Evolutionary conservation across 129 eudicot genomes (phyloP).

Genomic region (Deinandra increscens): DNA sequence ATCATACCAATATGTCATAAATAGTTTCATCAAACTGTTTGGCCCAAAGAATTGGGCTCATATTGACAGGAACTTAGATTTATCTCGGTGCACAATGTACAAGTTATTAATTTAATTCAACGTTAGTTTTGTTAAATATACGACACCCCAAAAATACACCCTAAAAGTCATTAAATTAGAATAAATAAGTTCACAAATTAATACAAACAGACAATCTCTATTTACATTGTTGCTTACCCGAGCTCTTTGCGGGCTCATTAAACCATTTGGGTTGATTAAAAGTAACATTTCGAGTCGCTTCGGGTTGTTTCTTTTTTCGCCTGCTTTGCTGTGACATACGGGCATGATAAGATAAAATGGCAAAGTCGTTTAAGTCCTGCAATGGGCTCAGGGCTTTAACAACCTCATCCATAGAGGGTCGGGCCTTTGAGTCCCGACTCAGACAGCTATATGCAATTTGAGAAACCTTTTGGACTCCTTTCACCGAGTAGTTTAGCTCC

Average conservation of each 20-base stretch:
- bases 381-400: constrained; percentile 71
- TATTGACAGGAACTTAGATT: not conserved
- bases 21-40: not conserved
- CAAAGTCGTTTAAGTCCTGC: constrained; percentile 73
- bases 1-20: not conserved
- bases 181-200: constrained; percentile 14
- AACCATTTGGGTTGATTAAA: constrained; percentile 49
- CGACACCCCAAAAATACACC: constrained; percentile 39
- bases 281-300: constrained; percentile 41
- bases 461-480: constrained; percentile 87
- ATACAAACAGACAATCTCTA: constrained; percentile 15
- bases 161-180: constrained; percentile 12
- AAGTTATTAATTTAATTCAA: constrained; percentile 22
- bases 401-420: constrained; percentile 88
- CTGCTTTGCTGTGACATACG: constrained; percentile 70
- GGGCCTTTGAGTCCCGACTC: constrained; percentile 80
- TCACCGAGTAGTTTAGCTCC: constrained; percentile 81
- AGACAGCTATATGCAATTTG: constrained; percentile 78
- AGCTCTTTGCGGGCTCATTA: constrained; percentile 43
- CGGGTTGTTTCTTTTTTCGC: constrained; percentile 69
- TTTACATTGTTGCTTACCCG: constrained; percentile 53
- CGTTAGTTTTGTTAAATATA: constrained; percentile 29
- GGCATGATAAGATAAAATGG: constrained; percentile 67
- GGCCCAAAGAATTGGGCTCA: not conserved
- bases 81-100: not conserved